Base-by-base conservation (phyloP, 2,329 filamentous ascomycete species). In the Colletotrichum sp. region DNA sequence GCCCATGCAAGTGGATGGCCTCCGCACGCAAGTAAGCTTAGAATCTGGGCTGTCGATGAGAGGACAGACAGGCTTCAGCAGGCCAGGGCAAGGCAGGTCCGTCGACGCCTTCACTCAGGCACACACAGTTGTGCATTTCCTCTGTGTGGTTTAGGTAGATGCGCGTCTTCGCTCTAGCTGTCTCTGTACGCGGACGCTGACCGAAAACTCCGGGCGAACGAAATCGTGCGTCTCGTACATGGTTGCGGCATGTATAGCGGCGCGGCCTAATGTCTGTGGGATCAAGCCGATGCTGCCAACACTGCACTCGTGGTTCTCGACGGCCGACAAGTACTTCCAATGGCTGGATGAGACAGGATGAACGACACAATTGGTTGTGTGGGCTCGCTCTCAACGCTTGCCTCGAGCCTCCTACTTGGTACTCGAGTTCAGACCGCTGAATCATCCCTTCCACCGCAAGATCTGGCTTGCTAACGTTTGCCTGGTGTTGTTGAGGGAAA, bases 11-110 rank as follows among this genome's bases (percentile, higher is more conserved):
- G 44, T 59, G 49, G 28, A 24, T 65, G 65, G 5, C 44, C 64
- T 76, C 70, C 64, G 60, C 70, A 69, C 64, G 55, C 73, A 73
- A 73, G 73, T 76, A 76, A 76, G 73, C 73, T 76, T 76, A 71
- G 69, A 69, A 69, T 65, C 70, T 73, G 70, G 64, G 59, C 70
- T 69, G 44, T 65, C 59, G 65, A 71, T 62, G 30, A 55, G 34
- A 69, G 30, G 52, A 16, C 15, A 32, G 55, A 36, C 44, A 57
- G 49, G n/a, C 62, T 44, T 44, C 34, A 44, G 34, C 32, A 24
- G 34, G 52, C 30, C 65, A 64, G 39, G 68, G 67, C 44, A 39
- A 49, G 44, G 59, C 69, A 70, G 68, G 68, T 63, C 57, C 52
- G 16, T 28, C 69, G 3, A 55, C 44, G 63, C 28, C 32, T 39